phyloP scores from a whole-genome alignment of 495 filamentous ascomycete genomes.

The Penicillium salamii region DNA sequence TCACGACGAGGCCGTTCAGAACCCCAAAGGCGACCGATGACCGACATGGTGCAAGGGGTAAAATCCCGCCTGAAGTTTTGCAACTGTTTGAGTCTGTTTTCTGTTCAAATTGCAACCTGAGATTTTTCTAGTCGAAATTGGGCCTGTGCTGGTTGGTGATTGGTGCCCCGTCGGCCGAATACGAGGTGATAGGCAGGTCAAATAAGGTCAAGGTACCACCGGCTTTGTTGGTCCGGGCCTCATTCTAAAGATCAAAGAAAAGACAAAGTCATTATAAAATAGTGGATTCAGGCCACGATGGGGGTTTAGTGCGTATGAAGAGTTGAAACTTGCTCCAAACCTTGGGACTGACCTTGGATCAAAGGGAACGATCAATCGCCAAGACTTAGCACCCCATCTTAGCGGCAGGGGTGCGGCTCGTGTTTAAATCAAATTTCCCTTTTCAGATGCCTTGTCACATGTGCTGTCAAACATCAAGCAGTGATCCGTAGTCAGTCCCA shows the following conservation, averaged over 20 bases:
- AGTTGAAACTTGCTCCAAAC: no score
- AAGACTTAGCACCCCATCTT: not conserved
- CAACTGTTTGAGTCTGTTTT: not conserved
- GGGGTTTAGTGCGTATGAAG: no score
- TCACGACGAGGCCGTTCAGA: no score
- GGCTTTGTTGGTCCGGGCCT: no score
- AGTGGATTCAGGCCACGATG: not conserved
- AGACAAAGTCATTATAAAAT: no score
- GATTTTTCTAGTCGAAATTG: not conserved
- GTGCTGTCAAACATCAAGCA: no score
- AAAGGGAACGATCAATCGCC: not conserved
- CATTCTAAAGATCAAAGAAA: no score
- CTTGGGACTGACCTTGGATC: no score
- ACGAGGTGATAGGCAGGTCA: not conserved
- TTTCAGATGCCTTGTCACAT: no score
- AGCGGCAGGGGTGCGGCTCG: not conserved
- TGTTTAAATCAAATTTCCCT: not conserved
- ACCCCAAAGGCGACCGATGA: no score
- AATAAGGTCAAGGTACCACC: not conserved
- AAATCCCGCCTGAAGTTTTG: not conserved
- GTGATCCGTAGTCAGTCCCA: no score
- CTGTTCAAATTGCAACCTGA: not conserved
- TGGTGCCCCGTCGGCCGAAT: slow-evolving; percentile 6
- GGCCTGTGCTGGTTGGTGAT: not conserved
- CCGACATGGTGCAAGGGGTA: no score